Percentiles rank a stretch among this genome's conserved stretches.
These are phyloP conservation scores for Starmerella powellii DNA, from an alignment of 805 yeast species.

Conservation along the genomic window DNA sequence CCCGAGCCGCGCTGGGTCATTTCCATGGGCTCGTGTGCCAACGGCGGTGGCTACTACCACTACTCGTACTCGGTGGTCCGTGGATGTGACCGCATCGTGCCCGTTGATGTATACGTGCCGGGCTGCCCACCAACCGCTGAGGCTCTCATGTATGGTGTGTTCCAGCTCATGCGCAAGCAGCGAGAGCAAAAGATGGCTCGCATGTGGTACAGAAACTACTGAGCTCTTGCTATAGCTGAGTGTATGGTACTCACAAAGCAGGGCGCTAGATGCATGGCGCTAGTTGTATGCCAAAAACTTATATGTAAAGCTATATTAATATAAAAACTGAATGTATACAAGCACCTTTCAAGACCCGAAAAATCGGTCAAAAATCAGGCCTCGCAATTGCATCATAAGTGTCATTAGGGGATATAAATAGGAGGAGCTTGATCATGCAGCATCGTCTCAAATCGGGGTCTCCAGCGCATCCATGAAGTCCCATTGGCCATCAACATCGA, in stretches of 20 bases:
- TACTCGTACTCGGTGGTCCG: constrained; percentile 80
- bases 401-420: too few species aligned
- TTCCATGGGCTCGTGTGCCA: constrained; percentile 89
- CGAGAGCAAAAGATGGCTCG: constrained; percentile 67
- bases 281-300: neutral
- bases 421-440: too few species aligned
- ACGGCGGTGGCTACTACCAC: constrained; percentile 88
- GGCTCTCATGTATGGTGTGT: constrained; percentile 81
- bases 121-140: constrained; percentile 90
- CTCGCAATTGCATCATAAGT: too few species aligned
- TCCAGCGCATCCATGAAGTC: constrained; percentile 17
- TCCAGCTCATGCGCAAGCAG: constrained; percentile 84
- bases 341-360: neutral
- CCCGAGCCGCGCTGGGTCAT: constrained; percentile 92
- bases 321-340: neutral
- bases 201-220: constrained; percentile 64
- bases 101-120: constrained; percentile 83
- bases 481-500: constrained; percentile 16
- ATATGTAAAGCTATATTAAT: neutral
- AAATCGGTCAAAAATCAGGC: too few species aligned
- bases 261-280: too few species aligned
- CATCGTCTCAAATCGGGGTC: neutral
- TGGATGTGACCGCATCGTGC: constrained; percentile 80
- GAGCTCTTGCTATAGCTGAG: too few species aligned
- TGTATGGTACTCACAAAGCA: too few species aligned